A percentile compares a stretch with the other conserved stretches of the same genome.
These are phyloP conservation scores for Vararia minispora DNA, from an alignment of 768 basidiomycete genomes.

Conservation along the genomic window DNA sequence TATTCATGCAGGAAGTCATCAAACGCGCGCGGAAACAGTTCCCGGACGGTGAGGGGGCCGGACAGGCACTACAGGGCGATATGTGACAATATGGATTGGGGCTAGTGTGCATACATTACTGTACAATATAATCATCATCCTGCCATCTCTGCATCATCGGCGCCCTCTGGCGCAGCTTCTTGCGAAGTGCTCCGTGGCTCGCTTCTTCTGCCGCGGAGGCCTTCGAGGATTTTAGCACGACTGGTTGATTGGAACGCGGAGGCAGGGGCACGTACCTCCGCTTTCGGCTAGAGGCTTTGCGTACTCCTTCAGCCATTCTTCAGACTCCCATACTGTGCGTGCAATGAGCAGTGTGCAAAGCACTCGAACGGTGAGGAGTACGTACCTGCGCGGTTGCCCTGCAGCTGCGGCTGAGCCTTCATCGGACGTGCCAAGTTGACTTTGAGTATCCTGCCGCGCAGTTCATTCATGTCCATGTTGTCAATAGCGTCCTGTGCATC, in stretches of 20 bases:
- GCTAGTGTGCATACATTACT: constrained; percentile 5
- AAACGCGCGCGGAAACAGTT: constrained; percentile 80
- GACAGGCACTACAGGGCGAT: constrained; percentile 30
- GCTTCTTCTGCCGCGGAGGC: constrained; percentile 39
- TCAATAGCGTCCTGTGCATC: constrained; percentile 97
- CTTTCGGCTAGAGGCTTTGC: constrained; percentile 68
- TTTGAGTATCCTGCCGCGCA: constrained; percentile 64
- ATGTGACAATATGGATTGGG: constrained; percentile 2
- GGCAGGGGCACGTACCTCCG: constrained; percentile 40
- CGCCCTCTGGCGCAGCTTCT: constrained; percentile 11
- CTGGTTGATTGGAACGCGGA: background rate
- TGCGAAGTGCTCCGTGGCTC: constrained; percentile 4
- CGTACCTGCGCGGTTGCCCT: constrained; percentile 69
- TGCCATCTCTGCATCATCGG: constrained; percentile 43
- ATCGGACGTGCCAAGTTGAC: constrained; percentile 80
- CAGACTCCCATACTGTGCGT: constrained; percentile 88
- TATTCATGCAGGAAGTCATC: constrained; percentile 93
- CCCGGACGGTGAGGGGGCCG: constrained; percentile 39
- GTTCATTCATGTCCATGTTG: constrained; percentile 96
- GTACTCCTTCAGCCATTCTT: constrained; percentile 83
- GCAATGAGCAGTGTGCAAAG: constrained; percentile 1
- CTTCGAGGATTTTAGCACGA: constrained; percentile 2
- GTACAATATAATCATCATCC: constrained; percentile 31
- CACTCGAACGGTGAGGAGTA: constrained; percentile 2
- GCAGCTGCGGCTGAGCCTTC: constrained; percentile 51